Conservation (phyloP, 148 eudicot genomes). For the Arctostaphylos glauca region DNA sequence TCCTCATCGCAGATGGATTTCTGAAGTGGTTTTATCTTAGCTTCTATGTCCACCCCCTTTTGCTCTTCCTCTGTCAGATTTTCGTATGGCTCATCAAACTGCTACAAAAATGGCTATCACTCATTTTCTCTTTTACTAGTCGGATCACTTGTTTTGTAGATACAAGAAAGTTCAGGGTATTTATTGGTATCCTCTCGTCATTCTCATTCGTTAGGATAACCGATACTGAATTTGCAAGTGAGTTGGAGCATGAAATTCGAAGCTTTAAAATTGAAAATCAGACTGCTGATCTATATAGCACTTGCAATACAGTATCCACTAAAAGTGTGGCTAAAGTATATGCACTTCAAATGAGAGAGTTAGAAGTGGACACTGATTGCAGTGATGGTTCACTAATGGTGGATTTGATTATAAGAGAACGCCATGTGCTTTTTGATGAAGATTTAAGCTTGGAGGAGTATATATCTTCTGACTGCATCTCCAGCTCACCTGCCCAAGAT, state of each 20-base stretch:
- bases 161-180: slow-evolving; percentile 8
- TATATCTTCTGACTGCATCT: background rate
- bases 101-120: slow-evolving; percentile 14
- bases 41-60: slow-evolving; percentile 28
- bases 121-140: slow-evolving; percentile 10
- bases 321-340: background rate
- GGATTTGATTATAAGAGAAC: slow-evolving; percentile 4
- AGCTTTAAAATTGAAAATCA: background rate
- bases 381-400: background rate
- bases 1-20: slow-evolving; percentile 33
- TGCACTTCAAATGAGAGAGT: too few species aligned
- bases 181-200: background rate
- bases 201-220: background rate
- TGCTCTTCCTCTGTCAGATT: slow-evolving; percentile 29
- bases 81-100: slow-evolving; percentile 26
- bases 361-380: background rate
- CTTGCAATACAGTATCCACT: background rate
- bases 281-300: background rate
- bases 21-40: slow-evolving; percentile 31
- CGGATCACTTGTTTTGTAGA: background rate
- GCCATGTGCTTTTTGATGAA: background rate
- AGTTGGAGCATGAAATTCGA: background rate
- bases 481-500: slow-evolving; percentile 3
- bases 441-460: background rate
- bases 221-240: background rate